Conservation (phyloP, 495 filamentous ascomycete genomes). For the Penicillium riverlandense region DNA sequence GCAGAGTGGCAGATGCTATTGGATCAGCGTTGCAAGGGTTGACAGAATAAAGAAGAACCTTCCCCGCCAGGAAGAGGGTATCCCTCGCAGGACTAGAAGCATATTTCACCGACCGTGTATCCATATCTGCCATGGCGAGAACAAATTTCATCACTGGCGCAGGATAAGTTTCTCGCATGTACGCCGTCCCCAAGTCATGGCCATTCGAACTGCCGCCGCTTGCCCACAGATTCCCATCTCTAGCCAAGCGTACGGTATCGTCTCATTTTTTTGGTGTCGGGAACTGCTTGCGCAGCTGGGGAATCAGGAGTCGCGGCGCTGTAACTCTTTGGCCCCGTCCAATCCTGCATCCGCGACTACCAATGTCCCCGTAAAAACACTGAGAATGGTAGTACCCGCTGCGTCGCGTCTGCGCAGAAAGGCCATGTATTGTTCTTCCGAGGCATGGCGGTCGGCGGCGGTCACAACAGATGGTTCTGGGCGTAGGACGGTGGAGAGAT, state of each 20-base stretch:
- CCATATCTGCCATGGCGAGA: conserved; percentile 43
- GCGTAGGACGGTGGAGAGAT: too few relatives aligned
- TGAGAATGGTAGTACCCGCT: too few relatives aligned
- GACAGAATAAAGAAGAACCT: conserved; percentile 2
- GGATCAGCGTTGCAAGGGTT: too few relatives aligned
- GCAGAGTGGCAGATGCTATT: too few relatives aligned
- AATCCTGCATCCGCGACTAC: too few relatives aligned
- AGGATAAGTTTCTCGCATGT: conserved; percentile 42
- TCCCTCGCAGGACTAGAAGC: conserved; percentile 4
- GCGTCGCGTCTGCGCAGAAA: too few relatives aligned
- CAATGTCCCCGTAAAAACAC: too few relatives aligned
- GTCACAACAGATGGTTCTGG: too few relatives aligned
- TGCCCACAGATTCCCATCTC: conserved; percentile 56
- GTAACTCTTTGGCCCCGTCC: too few relatives aligned
- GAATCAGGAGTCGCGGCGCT: too few relatives aligned
- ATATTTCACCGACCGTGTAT: conserved; percentile 40
- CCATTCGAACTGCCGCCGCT: conserved; percentile 57
- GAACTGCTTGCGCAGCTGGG: conserved; percentile 31
- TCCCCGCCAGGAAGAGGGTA: conserved; percentile 7
- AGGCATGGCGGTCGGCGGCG: too few relatives aligned
- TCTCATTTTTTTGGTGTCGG: conserved; percentile 34
- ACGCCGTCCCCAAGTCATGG: conserved; percentile 52
- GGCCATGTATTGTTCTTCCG: too few relatives aligned
- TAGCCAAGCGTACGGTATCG: conserved; percentile 38
- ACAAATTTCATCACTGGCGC: conserved; percentile 40